A percentile compares a stretch with the other conserved stretches of the same genome.
Evolutionary conservation across 1,284 basidiomycete species (phyloP).

Genomic region (Schizophyllum commune): DNA sequence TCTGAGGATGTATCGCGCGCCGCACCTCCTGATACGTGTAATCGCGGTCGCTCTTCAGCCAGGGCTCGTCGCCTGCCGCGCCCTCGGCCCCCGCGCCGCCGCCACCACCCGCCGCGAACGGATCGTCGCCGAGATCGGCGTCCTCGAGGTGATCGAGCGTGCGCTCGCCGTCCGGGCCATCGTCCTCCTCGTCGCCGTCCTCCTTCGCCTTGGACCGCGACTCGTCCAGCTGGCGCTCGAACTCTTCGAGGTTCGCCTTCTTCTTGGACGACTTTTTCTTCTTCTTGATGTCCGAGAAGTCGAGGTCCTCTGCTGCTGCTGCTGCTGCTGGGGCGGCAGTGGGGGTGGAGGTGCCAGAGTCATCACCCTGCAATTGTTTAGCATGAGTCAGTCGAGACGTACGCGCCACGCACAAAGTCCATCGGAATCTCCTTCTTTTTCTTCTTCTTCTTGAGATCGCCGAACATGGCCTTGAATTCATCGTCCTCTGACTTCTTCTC

Average conservation of each 20-base stretch:
- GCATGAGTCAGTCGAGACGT: neutral
- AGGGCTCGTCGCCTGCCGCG: conserved; percentile 70
- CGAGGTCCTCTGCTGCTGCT: conserved; percentile 50
- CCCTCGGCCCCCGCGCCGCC: conserved; percentile 46
- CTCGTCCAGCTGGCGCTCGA: conserved; percentile 39
- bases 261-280: conserved; percentile 79
- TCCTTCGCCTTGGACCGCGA: neutral
- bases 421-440: conserved; percentile 86
- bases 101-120: conserved; percentile 51
- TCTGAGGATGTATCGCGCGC: conserved; percentile 1
- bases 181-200: conserved; percentile 51
- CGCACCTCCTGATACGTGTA: conserved; percentile 89
- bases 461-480: conserved; percentile 78
- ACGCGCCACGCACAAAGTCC: conserved; percentile 55
- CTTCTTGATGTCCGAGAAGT: conserved; percentile 83
- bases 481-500: conserved; percentile 55
- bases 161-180: conserved; percentile 52
- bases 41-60: conserved; percentile 91
- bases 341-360: conserved; percentile 58
- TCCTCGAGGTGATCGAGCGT: conserved; percentile 67
- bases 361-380: conserved; percentile 30
- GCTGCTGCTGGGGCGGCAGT: conserved; percentile 23
- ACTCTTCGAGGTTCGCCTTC: conserved; percentile 75
- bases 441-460: conserved; percentile 88
- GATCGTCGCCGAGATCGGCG: conserved; percentile 78